Percentiles rank a stretch among this genome's conserved stretches.
These are phyloP conservation scores for Capsicum baccatum DNA, from an alignment of 257 asterid genomes.

Conservation along the genomic window DNA sequence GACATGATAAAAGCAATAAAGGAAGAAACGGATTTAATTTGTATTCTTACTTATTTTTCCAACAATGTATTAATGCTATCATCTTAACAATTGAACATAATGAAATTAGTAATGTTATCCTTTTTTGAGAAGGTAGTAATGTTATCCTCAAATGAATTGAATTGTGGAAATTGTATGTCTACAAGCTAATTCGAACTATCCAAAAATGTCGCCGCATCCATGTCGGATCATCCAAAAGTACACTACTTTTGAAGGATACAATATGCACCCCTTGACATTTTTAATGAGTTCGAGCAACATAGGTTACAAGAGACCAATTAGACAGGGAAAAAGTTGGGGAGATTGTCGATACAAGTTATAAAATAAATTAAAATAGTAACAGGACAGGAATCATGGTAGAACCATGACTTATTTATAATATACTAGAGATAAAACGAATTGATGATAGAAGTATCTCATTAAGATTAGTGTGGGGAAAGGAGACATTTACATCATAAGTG, in stretches of 20 bases:
- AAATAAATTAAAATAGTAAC: neutral
- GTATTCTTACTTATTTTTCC: neutral
- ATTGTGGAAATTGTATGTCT: neutral
- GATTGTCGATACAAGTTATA: neutral
- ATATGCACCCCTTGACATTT: too few species aligned
- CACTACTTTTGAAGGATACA: too few species aligned
- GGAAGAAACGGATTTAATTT: neutral
- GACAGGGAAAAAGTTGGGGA: neutral
- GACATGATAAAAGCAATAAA: neutral
- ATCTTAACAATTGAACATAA: neutral
- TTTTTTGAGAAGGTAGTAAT: neutral
- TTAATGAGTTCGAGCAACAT: neutral
- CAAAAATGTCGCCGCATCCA: neutral
- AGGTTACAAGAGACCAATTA: neutral
- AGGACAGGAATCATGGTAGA: neutral
- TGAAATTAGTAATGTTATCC: neutral
- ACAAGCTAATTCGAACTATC: neutral
- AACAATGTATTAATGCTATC: neutral
- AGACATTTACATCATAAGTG: neutral
- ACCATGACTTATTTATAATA: neutral
- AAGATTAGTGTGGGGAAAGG: neutral
- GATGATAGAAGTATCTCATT: neutral
- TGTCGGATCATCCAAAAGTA: too few species aligned
- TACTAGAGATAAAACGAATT: neutral
- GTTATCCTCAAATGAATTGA: neutral